A percentile compares a stretch with the other conserved stretches of the same genome.
Conservation (phyloP, 2,329 filamentous ascomycete species). For the Venturia oleaginea region DNA sequence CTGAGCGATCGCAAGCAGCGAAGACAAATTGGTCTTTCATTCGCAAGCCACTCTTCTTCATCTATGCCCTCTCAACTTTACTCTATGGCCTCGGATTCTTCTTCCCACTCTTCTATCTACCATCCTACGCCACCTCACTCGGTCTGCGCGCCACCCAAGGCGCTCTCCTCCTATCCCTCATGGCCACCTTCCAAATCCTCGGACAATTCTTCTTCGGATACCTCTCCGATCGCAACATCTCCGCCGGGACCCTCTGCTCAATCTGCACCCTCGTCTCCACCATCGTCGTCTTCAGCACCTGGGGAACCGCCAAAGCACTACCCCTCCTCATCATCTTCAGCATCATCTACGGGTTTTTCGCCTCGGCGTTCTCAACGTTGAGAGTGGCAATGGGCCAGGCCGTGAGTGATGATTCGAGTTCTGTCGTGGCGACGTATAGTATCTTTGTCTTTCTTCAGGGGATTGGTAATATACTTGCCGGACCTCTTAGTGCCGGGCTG, state of each 20-base stretch:
- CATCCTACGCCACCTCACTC: constrained; percentile 30
- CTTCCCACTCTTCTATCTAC: constrained; percentile 35
- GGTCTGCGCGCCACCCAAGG: constrained; percentile 27
- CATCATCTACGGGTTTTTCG: constrained; percentile 34
- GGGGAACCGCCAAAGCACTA: constrained; percentile 36
- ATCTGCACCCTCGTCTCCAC: constrained; percentile 29
- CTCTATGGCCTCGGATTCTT: constrained; percentile 36
- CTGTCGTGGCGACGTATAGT: background rate
- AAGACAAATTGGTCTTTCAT: constrained; percentile 15
- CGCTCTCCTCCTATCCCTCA: constrained; percentile 30
- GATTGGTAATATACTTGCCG: constrained; percentile 10
- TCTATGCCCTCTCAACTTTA: constrained; percentile 33
- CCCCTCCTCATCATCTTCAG: constrained; percentile 34
- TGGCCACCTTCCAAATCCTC: constrained; percentile 30
- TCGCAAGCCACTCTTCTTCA: constrained; percentile 15
- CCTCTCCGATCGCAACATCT: constrained; percentile 26
- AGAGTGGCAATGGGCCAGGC: constrained; percentile 1
- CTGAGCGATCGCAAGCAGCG: constrained; percentile 24
- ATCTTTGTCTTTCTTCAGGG: constrained; percentile 5
- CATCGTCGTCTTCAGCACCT: constrained; percentile 34
- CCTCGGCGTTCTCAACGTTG: constrained; percentile 29
- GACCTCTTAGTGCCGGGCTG: constrained; percentile 2
- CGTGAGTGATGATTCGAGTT: background rate
- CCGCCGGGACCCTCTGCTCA: constrained; percentile 30
- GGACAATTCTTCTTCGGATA: constrained; percentile 31